phyloP scores from a whole-genome alignment of 805 yeast species.

The Teunomyces funiuensis region DNA sequence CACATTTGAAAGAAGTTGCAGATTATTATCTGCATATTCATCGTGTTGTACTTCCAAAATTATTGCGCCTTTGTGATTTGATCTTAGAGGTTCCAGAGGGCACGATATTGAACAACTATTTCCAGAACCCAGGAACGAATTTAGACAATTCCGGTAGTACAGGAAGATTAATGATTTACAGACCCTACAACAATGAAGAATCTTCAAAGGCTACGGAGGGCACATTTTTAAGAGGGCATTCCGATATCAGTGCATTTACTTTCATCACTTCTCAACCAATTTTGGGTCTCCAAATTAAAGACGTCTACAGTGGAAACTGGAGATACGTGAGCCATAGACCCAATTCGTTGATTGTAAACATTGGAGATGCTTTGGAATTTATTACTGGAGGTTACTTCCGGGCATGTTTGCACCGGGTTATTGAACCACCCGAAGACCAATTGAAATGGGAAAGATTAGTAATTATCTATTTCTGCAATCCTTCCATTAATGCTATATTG shows the following conservation, averaged over 20 bases:
- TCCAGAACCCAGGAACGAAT: conserved; percentile 31
- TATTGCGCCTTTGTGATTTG: conserved; percentile 42
- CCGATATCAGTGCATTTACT: conserved; percentile 13
- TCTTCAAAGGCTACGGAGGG: conserved; percentile 8
- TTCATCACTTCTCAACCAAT: conserved; percentile 14
- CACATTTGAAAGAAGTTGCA: conserved; percentile 40
- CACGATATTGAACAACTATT: conserved; percentile 35
- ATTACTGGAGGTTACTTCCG: conserved; percentile 20
- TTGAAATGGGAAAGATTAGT: conserved; percentile 21
- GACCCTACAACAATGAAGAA: conserved; percentile 10
- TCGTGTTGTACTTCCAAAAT: conserved; percentile 32
- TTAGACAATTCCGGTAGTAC: conserved; percentile 30
- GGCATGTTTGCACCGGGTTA: conserved; percentile 26
- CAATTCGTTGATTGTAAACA: conserved; percentile 11
- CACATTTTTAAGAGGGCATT: conserved; percentile 13
- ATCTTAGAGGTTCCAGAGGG: conserved; percentile 51
- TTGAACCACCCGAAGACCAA: conserved; percentile 28
- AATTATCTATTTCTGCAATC: conserved; percentile 25
- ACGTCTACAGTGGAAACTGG: conserved; percentile 12
- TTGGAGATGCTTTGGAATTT: conserved; percentile 15
- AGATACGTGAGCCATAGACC: conserved; percentile 14
- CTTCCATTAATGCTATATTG: conserved; percentile 17
- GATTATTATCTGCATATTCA: conserved; percentile 42
- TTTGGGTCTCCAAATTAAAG: conserved; percentile 12
- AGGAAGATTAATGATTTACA: conserved; percentile 35